Base-by-base conservation (phyloP, 371 early-diverging fungal species). In the Apophysomyces ossiformis region DNA sequence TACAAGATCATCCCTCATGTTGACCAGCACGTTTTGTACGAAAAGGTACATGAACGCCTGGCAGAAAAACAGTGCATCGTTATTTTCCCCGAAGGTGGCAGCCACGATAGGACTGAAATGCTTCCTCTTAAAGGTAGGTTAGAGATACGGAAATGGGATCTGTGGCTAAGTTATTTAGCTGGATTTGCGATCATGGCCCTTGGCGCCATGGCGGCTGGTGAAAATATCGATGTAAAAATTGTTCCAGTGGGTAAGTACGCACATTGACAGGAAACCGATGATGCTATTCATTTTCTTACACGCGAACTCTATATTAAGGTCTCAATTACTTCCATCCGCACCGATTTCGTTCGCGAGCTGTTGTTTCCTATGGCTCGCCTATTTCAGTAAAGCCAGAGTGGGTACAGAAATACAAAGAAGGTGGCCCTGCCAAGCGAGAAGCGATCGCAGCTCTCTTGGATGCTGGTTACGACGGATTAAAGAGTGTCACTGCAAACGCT, bases 61-160 rank as follows among this genome's bases (percentile, higher is more conserved):
- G 78, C 83, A 37, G 67, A 75, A 36, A 84, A 85, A 47, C 87
- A 82, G 21, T 88, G 87, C 66, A 82, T 96, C 37, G 95, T 94
- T 2, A 95, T 96, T 41, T 96, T 96, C 75, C 96, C 96, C 13
- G 96, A 95, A 70, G 95, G 96, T 36, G 95, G 96, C 9, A 89
- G 89, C 66, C 96, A 96, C 77, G 96, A 96, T 74, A 85, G 93
- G 57, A 76, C 92, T 35, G 89, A 94, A 64, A 85, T 96, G 87
- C 81, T 96, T 54, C 96, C 96, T 38, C 77, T 96, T 50, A 96
- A 95, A 76, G 82, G 82, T 82, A 65, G n/a, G 58, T 38, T 11
- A 36, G 8, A 70, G 41, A 13, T 12, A 16, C 18, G 4, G 7
- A 57, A 46, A 35, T 16, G 36, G 7, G 32, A 36, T 44, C 46